Evolutionary conservation across 495 filamentous ascomycete genomes (phyloP).

Genomic region (Cercophora newfieldiana): DNA sequence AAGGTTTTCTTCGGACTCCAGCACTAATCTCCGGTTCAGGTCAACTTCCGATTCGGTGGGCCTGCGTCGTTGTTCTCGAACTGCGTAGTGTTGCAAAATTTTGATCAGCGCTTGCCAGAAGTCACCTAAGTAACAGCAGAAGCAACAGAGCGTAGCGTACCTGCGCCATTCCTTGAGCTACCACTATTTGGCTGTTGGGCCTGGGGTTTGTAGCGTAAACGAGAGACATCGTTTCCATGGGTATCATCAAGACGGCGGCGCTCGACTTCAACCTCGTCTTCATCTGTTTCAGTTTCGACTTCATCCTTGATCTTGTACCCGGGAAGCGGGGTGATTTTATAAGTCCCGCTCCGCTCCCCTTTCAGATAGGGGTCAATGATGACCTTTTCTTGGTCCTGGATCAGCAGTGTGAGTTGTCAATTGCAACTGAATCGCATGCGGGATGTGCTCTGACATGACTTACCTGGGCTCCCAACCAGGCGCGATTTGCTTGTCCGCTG

Average conservation of each 20-base stretch:
- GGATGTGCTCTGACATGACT: background rate
- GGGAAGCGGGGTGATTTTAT: background rate
- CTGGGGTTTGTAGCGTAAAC: too few species aligned
- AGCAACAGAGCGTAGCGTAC: too few species aligned
- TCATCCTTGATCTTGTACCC: slow-evolving; percentile 9
- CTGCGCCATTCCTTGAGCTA: too few species aligned
- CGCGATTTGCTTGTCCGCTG: background rate
- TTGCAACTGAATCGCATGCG: too few species aligned
- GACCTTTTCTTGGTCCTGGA: slow-evolving; percentile 13
- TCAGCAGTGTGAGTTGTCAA: background rate
- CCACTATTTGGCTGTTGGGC: too few species aligned
- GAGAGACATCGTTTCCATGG: background rate
- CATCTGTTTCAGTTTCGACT: too few species aligned
- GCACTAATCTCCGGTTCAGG: slow-evolving; percentile 2
- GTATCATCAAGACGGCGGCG: background rate
- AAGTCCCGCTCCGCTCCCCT: background rate
- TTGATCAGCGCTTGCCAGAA: too few species aligned
- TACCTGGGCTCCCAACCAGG: slow-evolving; percentile 9
- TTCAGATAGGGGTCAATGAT: slow-evolving; percentile 15
- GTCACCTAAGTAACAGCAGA: too few species aligned
- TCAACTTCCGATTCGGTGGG: slow-evolving; percentile 8
- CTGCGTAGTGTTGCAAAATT: background rate
- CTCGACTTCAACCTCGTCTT: background rate
- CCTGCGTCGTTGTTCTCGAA: background rate
- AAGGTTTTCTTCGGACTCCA: slow-evolving; percentile 16